phyloP scores from a whole-genome alignment of 202 grass and related monocot species.

The Thinopyrum obtusiflorum region DNA sequence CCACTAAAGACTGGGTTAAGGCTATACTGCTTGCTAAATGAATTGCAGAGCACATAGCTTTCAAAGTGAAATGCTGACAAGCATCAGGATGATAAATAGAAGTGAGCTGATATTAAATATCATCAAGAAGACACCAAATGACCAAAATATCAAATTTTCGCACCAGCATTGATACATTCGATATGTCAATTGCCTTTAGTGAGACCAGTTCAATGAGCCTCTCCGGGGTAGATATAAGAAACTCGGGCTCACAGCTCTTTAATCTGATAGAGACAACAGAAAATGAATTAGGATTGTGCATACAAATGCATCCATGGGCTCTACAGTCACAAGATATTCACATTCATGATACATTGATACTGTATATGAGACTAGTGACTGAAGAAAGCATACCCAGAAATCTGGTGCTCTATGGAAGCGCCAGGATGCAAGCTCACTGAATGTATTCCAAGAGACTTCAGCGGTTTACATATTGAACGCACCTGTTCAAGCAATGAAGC shows the following conservation, averaged over 20 bases:
- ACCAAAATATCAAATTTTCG: conserved; percentile 20
- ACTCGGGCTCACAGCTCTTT: conserved; percentile 88
- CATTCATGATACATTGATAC: neutral
- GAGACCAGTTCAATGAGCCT: conserved; percentile 80
- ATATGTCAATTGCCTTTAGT: conserved; percentile 62
- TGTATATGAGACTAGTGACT: neutral
- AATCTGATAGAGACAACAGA: conserved; percentile 38
- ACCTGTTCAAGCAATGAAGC: conserved; percentile 43
- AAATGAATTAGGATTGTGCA: conserved; percentile 12
- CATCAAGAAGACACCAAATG: neutral
- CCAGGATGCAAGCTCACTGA: conserved; percentile 82
- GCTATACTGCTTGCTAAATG: neutral
- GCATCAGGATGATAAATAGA: neutral
- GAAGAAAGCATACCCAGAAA: conserved; percentile 54
- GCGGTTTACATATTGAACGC: conserved; percentile 68
- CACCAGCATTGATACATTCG: conserved; percentile 71
- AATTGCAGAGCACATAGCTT: neutral
- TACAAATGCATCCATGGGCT: neutral
- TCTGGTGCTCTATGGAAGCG: conserved; percentile 65
- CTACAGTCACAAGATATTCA: neutral
- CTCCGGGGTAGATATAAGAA: conserved; percentile 83
- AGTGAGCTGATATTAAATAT: neutral
- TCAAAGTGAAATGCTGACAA: neutral
- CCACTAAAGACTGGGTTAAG: neutral
- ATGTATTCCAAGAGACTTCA: conserved; percentile 80